Base-by-base conservation (phyloP, 768 basidiomycete genomes). In the Brasilioporus rufonigricans region DNA sequence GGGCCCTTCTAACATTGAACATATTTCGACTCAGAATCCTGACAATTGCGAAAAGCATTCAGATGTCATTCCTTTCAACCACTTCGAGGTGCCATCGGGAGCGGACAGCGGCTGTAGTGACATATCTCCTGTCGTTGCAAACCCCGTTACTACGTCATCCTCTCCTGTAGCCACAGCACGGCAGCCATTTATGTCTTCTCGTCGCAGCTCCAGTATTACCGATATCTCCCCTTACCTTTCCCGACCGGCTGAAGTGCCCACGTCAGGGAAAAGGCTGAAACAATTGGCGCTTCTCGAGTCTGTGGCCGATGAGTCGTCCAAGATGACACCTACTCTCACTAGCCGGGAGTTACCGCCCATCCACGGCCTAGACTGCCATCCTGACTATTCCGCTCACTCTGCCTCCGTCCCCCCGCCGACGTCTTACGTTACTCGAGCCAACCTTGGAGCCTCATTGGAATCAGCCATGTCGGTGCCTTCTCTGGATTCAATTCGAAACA, bases 151-250 rank as follows among this genome's bases (percentile, higher is more conserved):
- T 2, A 50, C 54, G 2, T 59, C 68, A 21, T 47, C 55, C 19
- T 57, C 62, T 3, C 29, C 56, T 44, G 31, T 27, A 41, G 45
- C 62, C 39, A 35, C 66, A 5, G 53, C 58, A 27, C 64, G 63
- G 33, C 68, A 71, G 52, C 38, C 60, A 48, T 11, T 32, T 27
- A 45, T 50, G 52, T 63, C 66, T 26, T 72, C 69, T 45, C 71
- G 71, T 50, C 69, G 69, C 31, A 71, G 59, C 43, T 79, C 84
- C 35, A 78, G 77, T 35, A 79, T 80, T 21, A 80, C 85, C 14
- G 86, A 87, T 62, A 82, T 88, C 52, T 87, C 86, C 8, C 86
- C 87, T 0, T 89, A 89, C 66, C 71, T 89, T 48, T 73, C 81
- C 11, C 79, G 80, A 50, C 72, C 81, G 8, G 68, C 72, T 24